Base-by-base conservation (phyloP, 2,329 filamentous ascomycete species). In the Ophiostoma perfectum region DNA sequence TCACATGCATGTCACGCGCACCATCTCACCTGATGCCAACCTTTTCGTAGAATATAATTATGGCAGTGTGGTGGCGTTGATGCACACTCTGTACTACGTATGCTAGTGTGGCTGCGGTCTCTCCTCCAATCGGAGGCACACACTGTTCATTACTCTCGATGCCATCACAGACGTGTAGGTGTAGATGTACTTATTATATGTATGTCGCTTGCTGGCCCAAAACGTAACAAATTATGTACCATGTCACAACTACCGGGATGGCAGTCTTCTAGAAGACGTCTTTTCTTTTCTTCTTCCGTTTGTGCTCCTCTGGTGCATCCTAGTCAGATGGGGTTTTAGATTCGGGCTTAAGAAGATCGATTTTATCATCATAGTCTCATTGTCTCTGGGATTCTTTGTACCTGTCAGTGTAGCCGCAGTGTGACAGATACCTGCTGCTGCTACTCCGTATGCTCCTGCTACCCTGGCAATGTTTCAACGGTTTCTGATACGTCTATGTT, bases 321-420 rank as follows among this genome's bases (percentile, higher is more conserved):
- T 62, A 62, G 38, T 62, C 58, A n/a, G 58, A 62, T 41, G 58
- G 38, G 58, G 58, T 27, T n/a, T 62, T 62, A 62, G 58, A 62
- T 62, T 62, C 14, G 36, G 58, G 58, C 16, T 39, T 62, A 39
- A 39, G 58, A 14, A 8, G 12, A 62, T 62, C 11, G 14, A 36
- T 41, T n/a, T 62, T 62, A 8, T 42, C 16, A 39, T 58, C 16
- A 39, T 58, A 8, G 11, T 58, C 27, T 62, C 41, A 9, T 60
- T 60, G 5, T 44, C 55, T 44, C 18, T 52, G 6, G n/a, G 6
- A 18, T 18, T 14, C 12, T 7, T 27, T 55, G 18, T 5, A 7
- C 27, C 6, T 27, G 18, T 14, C n/a, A n/a, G 9, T 47, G 45
- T 55, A 55, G 7, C 49, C 27, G 49, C 6, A 12, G 42, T 45